phyloP scores from a whole-genome alignment of 2,329 filamentous ascomycete species.

The Aotearoamyces nothofagi region DNA sequence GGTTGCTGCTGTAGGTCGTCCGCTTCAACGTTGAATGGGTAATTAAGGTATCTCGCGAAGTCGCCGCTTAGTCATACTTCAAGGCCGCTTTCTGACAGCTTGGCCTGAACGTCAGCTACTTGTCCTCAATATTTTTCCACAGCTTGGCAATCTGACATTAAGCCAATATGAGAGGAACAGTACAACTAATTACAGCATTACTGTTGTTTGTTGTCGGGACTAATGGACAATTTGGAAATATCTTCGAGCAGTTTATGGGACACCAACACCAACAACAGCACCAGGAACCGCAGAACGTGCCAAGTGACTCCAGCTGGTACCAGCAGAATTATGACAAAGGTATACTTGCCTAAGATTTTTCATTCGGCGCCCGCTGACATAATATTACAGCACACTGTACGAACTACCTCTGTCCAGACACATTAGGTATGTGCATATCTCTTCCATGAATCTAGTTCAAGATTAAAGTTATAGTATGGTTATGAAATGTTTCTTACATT shows the following conservation, averaged over 20 bases:
- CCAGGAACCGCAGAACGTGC: conserved; percentile 59
- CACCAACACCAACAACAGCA: conserved; percentile 19
- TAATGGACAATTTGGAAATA: conserved; percentile 78
- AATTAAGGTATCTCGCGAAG: too few relatives aligned
- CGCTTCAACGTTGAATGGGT: too few relatives aligned
- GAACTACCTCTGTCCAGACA: conserved; percentile 89
- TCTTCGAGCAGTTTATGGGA: conserved; percentile 96
- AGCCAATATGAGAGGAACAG: not conserved
- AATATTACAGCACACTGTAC: conserved; percentile 56
- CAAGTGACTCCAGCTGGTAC: conserved; percentile 75
- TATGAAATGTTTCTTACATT: too few relatives aligned
- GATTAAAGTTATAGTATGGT: too few relatives aligned
- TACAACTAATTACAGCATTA: conserved; percentile 25
- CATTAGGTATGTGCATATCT: conserved; percentile 42
- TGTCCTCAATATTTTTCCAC: too few relatives aligned
- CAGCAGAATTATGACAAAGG: conserved; percentile 52
- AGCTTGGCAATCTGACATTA: too few relatives aligned
- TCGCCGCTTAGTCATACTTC: too few relatives aligned
- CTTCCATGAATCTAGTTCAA: too few relatives aligned
- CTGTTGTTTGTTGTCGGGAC: conserved; percentile 42
- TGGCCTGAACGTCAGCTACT: not conserved
- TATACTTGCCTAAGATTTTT: conserved; percentile 38
- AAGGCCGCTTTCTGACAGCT: not conserved
- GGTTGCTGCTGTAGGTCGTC: too few relatives aligned
- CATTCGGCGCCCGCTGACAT: not conserved